Evolutionary conservation across 441 rosid species (phyloP).

Genomic region (Aquilaria agallochum): DNA sequence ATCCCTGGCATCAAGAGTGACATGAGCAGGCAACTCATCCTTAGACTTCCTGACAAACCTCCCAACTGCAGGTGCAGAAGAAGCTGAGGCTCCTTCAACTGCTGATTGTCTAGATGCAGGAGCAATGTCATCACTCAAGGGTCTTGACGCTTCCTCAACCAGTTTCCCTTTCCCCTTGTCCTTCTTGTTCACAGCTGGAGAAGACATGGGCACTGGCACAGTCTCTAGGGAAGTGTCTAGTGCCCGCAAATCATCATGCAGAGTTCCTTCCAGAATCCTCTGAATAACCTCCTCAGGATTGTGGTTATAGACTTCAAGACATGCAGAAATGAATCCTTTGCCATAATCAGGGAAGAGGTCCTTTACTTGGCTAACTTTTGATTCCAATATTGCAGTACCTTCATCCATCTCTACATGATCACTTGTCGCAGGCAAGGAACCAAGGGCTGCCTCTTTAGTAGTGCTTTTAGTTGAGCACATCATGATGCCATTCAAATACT

Average conservation of each 20-base stretch:
- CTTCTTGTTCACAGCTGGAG: constrained; percentile 35
- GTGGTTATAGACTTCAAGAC: constrained; percentile 89
- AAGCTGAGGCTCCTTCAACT: constrained; percentile 30
- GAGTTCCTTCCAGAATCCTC: constrained; percentile 89
- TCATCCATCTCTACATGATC: constrained; percentile 53
- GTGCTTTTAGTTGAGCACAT: constrained; percentile 27
- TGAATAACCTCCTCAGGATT: constrained; percentile 96
- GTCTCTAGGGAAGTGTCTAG: constrained; percentile 70
- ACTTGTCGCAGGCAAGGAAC: constrained; percentile 27
- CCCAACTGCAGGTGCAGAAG: constrained; percentile 60
- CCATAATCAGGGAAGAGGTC: constrained; percentile 94
- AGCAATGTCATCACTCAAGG: constrained; percentile 17
- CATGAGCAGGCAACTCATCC: constrained; percentile 37
- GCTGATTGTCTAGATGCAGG: constrained; percentile 22
- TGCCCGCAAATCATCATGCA: constrained; percentile 68
- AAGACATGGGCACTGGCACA: constrained; percentile 49
- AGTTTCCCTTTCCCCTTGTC: constrained; percentile 93
- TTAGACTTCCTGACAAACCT: constrained; percentile 77
- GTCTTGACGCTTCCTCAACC: constrained; percentile 38
- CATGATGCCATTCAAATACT: constrained; percentile 71
- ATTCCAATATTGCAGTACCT: constrained; percentile 65
- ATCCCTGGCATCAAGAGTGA: constrained; percentile 47
- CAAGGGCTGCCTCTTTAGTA: constrained; percentile 28
- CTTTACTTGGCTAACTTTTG: constrained; percentile 87
- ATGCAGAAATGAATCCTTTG: constrained; percentile 75